Evolutionary conservation across 106 monocot species (phyloP).

Genomic region (Triglochin maritima): DNA sequence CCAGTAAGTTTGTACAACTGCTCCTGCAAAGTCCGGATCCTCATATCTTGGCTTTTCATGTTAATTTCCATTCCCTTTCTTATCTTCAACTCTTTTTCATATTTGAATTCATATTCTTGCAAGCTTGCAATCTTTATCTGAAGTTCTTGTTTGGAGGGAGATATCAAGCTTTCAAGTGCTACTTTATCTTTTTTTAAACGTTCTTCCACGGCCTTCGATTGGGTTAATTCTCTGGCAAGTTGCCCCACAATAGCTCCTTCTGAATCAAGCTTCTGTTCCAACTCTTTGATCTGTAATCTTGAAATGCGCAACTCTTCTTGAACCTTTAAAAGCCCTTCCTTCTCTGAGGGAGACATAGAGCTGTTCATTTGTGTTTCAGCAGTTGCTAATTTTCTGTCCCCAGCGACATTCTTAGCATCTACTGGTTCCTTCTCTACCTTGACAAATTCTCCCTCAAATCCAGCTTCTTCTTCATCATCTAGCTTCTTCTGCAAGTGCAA

Average conservation of each 20-base stretch:
- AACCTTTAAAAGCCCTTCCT: conserved; percentile 1
- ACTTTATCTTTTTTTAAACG: conserved; percentile 32
- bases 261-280: conserved; percentile 41
- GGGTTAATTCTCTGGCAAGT: conserved; percentile 40
- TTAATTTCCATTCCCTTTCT: conserved; percentile 31
- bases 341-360: neutral
- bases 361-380: neutral
- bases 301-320: conserved; percentile 23
- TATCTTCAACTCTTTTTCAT: conserved; percentile 35
- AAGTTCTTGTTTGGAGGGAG: conserved; percentile 32
- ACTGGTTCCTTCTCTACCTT: conserved; percentile 29
- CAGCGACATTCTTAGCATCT: conserved; percentile 6
- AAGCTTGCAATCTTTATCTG: conserved; percentile 26
- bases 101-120: conserved; percentile 27
- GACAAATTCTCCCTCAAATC: conserved; percentile 20
- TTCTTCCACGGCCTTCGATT: conserved; percentile 35
- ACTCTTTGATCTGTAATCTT: conserved; percentile 38
- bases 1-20: conserved; percentile 34
- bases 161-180: conserved; percentile 29
- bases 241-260: conserved; percentile 32
- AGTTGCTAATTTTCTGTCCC: neutral
- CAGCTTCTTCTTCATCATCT: conserved; percentile 22
- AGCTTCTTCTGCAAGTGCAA: neutral
- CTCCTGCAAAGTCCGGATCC: conserved; percentile 38
- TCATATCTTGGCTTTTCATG: conserved; percentile 27